Conservation (phyloP, 257 asterid species). For the Phtheirospermum japonicum region DNA sequence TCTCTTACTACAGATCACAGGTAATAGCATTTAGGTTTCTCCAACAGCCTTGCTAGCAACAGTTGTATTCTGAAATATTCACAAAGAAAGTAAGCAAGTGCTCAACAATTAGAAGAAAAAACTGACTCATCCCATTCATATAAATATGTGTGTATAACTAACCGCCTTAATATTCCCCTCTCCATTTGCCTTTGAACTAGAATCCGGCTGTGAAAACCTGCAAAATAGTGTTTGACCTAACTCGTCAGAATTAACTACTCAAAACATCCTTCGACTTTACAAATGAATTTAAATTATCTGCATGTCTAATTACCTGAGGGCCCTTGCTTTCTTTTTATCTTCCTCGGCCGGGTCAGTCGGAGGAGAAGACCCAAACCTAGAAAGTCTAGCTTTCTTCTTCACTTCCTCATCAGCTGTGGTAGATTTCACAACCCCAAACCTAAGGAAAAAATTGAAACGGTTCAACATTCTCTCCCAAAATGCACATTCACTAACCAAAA, state of each 20-base stretch:
- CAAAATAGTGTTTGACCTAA: neutral
- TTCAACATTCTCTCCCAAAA: slow-evolving; percentile 2
- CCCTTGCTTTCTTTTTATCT: slow-evolving; percentile 95
- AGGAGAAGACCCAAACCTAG: slow-evolving; percentile 62
- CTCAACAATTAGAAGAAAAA: slow-evolving; percentile 6
- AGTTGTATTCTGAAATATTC: slow-evolving; percentile 38
- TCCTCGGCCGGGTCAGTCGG: slow-evolving; percentile 63
- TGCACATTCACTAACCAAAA: neutral
- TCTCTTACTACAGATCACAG: slow-evolving; percentile 34
- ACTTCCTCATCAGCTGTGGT: slow-evolving; percentile 62
- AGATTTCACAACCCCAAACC: slow-evolving; percentile 70
- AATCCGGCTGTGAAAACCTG: slow-evolving; percentile 48
- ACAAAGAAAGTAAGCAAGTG: slow-evolving; percentile 10
- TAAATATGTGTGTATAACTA: slow-evolving; percentile 19
- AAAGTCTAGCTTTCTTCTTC: slow-evolving; percentile 87
- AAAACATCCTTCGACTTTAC: neutral
- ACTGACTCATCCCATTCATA: neutral
- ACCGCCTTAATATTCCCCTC: slow-evolving; percentile 38
- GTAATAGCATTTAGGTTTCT: slow-evolving; percentile 32
- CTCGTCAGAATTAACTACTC: neutral
- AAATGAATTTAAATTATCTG: neutral
- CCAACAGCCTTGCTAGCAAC: slow-evolving; percentile 40
- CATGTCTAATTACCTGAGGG: slow-evolving; percentile 54
- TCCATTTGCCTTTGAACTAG: slow-evolving; percentile 37
- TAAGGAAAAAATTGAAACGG: slow-evolving; percentile 28